phyloP scores from a whole-genome alignment of 2,329 filamentous ascomycete genomes.

The Lachnellula subtilissima region DNA sequence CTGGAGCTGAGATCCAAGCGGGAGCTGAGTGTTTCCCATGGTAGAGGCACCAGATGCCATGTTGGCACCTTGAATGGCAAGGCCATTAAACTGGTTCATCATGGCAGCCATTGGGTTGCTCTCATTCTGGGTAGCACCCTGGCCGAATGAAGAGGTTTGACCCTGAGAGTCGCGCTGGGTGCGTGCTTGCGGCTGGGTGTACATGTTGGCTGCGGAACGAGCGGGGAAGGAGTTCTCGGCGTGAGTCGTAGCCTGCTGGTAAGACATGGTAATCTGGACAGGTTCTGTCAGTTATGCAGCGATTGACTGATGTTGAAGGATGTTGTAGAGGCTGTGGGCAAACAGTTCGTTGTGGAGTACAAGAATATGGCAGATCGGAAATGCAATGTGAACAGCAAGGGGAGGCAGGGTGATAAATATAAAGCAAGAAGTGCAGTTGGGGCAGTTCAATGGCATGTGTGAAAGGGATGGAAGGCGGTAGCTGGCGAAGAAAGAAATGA shows the following conservation, averaged over 20 bases:
- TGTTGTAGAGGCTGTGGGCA: not conserved
- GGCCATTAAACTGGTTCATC: constrained; percentile 28
- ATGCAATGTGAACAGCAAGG: not conserved
- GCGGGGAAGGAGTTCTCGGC: constrained; percentile 24
- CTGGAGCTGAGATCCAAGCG: constrained; percentile 27
- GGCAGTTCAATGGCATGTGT: not conserved
- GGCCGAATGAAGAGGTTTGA: constrained; percentile 23
- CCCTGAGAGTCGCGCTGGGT: constrained; percentile 26
- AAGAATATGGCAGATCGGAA: not conserved
- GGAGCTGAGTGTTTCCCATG: constrained; percentile 27
- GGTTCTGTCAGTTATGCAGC: constrained; percentile 12
- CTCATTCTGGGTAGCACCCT: constrained; percentile 19
- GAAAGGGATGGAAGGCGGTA: not conserved
- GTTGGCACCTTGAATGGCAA: constrained; percentile 32
- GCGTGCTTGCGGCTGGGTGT: constrained; percentile 27
- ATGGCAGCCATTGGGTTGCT: constrained; percentile 24
- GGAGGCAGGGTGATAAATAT: not conserved
- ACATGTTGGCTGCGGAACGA: constrained; percentile 29
- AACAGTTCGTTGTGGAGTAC: not conserved
- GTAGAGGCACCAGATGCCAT: constrained; percentile 30
- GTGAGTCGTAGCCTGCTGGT: constrained; percentile 29
- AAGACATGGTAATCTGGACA: constrained; percentile 32
- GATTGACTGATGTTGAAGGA: not conserved
- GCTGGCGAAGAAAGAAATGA: not conserved
- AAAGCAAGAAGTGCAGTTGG: not conserved